Conservation (phyloP, 371 early-diverging fungal genomes). For the Mortierella sp. region DNA sequence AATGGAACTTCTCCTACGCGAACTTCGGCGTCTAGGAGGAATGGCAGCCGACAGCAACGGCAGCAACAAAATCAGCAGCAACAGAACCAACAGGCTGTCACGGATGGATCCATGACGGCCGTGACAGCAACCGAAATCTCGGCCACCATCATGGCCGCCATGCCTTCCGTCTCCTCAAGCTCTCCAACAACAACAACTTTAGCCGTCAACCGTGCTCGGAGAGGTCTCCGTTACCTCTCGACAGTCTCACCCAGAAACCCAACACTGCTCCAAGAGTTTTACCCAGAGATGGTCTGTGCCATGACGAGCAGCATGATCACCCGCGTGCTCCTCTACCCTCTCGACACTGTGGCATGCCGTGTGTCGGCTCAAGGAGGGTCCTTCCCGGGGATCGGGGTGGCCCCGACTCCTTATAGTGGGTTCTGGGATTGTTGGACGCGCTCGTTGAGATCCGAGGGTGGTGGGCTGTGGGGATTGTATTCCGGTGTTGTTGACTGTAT, state of each 20-base stretch:
- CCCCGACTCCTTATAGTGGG: constrained; percentile 60
- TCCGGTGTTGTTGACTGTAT: constrained; percentile 52
- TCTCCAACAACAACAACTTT: constrained; percentile 35
- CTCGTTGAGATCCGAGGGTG: constrained; percentile 30
- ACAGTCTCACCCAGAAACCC: constrained; percentile 40
- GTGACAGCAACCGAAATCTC: constrained; percentile 53
- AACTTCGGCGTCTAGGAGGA: not conserved
- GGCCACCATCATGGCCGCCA: constrained; percentile 55
- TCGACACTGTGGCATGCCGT: constrained; percentile 67
- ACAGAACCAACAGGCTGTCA: constrained; percentile 10
- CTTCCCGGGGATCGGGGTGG: constrained; percentile 54
- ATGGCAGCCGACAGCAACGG: not conserved
- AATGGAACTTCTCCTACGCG: constrained; percentile 2
- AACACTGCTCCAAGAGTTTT: constrained; percentile 64
- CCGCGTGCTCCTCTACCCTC: constrained; percentile 64
- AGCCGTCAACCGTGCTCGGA: constrained; percentile 32
- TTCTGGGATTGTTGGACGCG: constrained; percentile 63
- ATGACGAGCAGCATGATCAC: constrained; percentile 68
- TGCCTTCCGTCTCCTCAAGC: constrained; percentile 40
- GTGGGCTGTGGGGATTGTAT: constrained; percentile 35
- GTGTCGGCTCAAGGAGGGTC: constrained; percentile 68
- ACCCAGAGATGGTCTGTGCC: constrained; percentile 71
- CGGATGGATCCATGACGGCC: constrained; percentile 23
- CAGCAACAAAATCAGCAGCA: constrained; percentile 37
- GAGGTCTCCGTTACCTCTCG: constrained; percentile 43